These are phyloP conservation scores for Rhododendron ovatum DNA, from an alignment of 148 eudicot genomes.

Conservation along the genomic window DNA sequence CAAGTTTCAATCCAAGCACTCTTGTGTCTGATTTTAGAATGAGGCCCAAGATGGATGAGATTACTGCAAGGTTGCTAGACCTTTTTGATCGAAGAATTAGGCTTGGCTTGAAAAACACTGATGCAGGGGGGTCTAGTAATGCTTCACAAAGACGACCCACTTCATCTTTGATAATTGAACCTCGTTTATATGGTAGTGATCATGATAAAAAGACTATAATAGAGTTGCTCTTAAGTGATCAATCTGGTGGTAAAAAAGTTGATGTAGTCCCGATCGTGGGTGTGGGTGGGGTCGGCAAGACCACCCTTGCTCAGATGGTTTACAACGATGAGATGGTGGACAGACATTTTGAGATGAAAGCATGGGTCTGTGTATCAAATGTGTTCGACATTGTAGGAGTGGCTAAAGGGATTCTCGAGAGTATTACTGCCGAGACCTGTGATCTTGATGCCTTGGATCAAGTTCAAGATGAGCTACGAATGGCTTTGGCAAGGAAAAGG, in stretches of 20 bases:
- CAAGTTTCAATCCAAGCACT: background rate
- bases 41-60: background rate
- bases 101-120: background rate
- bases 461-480: background rate
- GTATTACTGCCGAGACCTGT: background rate
- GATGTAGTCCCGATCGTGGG: no score
- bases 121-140: no score
- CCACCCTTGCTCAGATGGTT: no score
- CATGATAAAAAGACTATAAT: background rate
- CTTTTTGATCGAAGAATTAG: background rate
- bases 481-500: background rate
- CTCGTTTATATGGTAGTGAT: background rate
- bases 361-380: background rate
- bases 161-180: background rate
- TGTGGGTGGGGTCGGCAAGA: no score
- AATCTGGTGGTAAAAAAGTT: no score
- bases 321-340: no score
- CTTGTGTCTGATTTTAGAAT: no score
- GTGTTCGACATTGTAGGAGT: background rate
- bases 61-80: no score
- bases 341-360: no score
- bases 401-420: background rate
- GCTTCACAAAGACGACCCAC: background rate
- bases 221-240: background rate
- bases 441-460: background rate